These are phyloP conservation scores for Dioscorea dumetorum DNA, from an alignment of 106 monocot genomes.

Conservation along the genomic window DNA sequence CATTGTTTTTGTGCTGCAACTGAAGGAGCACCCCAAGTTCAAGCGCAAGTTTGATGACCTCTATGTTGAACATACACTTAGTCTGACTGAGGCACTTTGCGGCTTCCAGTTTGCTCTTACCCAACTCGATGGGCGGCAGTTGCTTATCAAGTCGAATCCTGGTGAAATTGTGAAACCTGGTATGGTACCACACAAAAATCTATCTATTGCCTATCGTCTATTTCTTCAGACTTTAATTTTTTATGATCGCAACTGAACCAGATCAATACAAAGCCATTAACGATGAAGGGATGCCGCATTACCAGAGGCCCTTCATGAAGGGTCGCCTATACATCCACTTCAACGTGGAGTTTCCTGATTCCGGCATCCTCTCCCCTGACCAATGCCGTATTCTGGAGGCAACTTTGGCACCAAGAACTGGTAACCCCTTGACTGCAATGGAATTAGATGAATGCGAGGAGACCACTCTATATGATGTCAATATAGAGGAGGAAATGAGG, in stretches of 20 bases:
- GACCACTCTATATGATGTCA: conserved; percentile 54
- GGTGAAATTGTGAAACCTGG: conserved; percentile 66
- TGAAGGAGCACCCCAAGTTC: conserved; percentile 59
- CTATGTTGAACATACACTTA: conserved; percentile 50
- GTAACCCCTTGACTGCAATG: conserved; percentile 29
- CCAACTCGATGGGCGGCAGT: conserved; percentile 62
- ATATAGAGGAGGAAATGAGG: conserved; percentile 56
- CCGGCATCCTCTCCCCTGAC: conserved; percentile 26
- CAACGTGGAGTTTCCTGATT: conserved; percentile 53
- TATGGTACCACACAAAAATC: not conserved
- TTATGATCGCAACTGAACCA: conserved; percentile 3
- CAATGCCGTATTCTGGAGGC: conserved; percentile 34
- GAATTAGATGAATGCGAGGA: conserved; percentile 62
- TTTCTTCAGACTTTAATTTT: not conserved
- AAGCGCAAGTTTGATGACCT: conserved; percentile 51
- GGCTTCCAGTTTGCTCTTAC: conserved; percentile 59
- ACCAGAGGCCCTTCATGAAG: conserved; percentile 50
- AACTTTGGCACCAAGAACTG: conserved; percentile 26
- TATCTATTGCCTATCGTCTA: too few species aligned
- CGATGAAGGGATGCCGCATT: conserved; percentile 68
- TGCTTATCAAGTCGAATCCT: conserved; percentile 58
- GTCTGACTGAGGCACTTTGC: conserved; percentile 62
- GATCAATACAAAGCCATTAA: conserved; percentile 60
- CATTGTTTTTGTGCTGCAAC: conserved; percentile 62
- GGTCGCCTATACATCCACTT: conserved; percentile 62